Conservation (phyloP, 495 filamentous ascomycete species). For the Hypomontagnella monticulosa region DNA sequence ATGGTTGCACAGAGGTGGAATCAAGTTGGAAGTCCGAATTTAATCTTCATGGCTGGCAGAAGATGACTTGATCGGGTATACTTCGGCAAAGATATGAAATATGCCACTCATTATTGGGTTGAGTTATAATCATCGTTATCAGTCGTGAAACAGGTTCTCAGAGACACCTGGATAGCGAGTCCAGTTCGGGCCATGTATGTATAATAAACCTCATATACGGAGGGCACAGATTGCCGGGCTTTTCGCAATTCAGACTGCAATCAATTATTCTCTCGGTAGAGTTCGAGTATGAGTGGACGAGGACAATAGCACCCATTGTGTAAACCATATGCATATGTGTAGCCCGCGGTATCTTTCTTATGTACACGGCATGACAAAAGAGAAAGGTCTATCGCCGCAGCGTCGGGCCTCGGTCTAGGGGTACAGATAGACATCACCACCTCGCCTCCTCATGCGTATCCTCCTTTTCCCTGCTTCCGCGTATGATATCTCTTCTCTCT, state of each 20-base stretch:
- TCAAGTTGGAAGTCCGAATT: constrained; percentile 1
- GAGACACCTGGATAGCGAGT: too few relatives aligned
- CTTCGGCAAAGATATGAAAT: constrained; percentile 2
- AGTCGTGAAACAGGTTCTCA: neutral
- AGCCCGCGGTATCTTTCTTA: constrained; percentile 35
- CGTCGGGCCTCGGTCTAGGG: constrained; percentile 8
- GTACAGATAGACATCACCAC: neutral
- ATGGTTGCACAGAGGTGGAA: neutral
- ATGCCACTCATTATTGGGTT: too few relatives aligned
- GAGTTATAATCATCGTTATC: neutral
- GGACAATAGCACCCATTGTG: neutral
- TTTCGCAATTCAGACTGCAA: neutral
- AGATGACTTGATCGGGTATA: constrained; percentile 17
- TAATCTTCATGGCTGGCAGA: neutral
- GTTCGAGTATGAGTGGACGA: neutral
- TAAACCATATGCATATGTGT: constrained; percentile 25
- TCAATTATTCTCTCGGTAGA: neutral
- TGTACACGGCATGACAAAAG: constrained; percentile 35
- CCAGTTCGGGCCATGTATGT: too few relatives aligned
- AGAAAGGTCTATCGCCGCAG: constrained; percentile 20
- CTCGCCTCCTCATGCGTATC: neutral
- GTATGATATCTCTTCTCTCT: constrained; percentile 25
- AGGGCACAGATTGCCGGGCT: too few relatives aligned
- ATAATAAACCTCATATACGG: too few relatives aligned
- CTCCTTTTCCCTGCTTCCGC: neutral